These are phyloP conservation scores for Blastobotrys ciferrii DNA, from an alignment of 1,139 yeast genomes.

Conservation along the genomic window DNA sequence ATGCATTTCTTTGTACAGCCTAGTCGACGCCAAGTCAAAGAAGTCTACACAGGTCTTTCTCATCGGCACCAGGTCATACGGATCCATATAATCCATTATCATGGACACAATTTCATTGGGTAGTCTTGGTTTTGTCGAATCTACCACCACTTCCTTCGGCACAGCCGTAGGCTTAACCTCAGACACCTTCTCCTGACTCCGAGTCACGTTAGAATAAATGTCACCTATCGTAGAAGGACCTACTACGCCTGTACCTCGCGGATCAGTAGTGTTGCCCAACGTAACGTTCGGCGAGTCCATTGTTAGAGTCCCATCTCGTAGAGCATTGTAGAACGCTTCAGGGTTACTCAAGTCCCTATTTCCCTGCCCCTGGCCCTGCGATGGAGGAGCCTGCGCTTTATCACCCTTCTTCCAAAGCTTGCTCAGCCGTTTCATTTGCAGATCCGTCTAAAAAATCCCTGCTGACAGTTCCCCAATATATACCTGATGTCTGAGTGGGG, in stretches of 20 bases:
- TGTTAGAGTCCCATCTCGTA: not conserved
- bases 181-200: not conserved
- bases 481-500: too few relatives aligned
- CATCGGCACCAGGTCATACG: not conserved
- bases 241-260: not conserved
- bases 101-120: not conserved
- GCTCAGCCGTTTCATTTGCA: not conserved
- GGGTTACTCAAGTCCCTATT: not conserved
- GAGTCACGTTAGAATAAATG: not conserved
- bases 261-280: not conserved
- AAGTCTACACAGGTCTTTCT: not conserved
- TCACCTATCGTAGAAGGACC: not conserved
- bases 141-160: not conserved
- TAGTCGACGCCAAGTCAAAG: not conserved
- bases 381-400: not conserved
- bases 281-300: not conserved
- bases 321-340: not conserved
- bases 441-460: too few relatives aligned
- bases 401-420: not conserved
- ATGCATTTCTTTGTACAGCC: not conserved
- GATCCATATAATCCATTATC: not conserved
- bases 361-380: not conserved
- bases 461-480: too few relatives aligned
- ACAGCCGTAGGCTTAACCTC: not conserved
- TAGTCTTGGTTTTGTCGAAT: not conserved